Conservation (phyloP, 1,284 basidiomycete genomes). For the Athelia sp. region DNA sequence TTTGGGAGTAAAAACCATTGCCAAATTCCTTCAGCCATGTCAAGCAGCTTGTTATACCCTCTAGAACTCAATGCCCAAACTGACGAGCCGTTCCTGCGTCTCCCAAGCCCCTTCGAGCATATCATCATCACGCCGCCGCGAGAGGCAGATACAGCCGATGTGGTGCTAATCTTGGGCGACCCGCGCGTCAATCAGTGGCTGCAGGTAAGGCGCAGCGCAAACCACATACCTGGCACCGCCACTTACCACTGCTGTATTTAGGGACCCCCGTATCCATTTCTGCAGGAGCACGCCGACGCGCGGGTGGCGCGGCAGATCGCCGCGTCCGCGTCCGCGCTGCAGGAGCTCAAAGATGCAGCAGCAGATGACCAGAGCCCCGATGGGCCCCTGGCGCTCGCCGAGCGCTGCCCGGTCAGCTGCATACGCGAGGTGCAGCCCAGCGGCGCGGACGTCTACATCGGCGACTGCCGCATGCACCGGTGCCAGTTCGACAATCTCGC, state of each 20-base stretch:
- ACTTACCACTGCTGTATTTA: background rate
- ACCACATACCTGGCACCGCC: background rate
- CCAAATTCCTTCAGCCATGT: slow-evolving; percentile 9
- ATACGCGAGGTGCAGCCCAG: slow-evolving; percentile 44
- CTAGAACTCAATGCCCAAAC: slow-evolving; percentile 38
- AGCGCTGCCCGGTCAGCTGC: slow-evolving; percentile 34
- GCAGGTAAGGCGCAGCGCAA: slow-evolving; percentile 9
- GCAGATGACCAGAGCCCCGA: background rate
- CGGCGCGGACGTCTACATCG: slow-evolving; percentile 42
- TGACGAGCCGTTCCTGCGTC: slow-evolving; percentile 47
- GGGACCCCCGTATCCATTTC: slow-evolving; percentile 49
- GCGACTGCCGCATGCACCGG: slow-evolving; percentile 34
- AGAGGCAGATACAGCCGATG: slow-evolving; percentile 31
- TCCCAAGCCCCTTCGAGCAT: slow-evolving; percentile 41
- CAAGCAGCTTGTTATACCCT: slow-evolving; percentile 28
- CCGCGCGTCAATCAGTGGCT: slow-evolving; percentile 41
- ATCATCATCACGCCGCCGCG: slow-evolving; percentile 60
- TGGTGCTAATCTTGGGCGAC: slow-evolving; percentile 44
- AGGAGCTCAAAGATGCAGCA: slow-evolving; percentile 17
- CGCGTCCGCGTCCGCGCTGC: slow-evolving; percentile 17
- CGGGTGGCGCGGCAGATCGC: slow-evolving; percentile 16
- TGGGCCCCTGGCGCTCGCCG: slow-evolving; percentile 21
- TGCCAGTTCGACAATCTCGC: slow-evolving; percentile 29
- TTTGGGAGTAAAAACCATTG: no score
- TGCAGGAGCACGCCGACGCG: slow-evolving; percentile 31